phyloP scores from a whole-genome alignment of 2,329 filamentous ascomycete species.

The Rutstroemia sp. region DNA sequence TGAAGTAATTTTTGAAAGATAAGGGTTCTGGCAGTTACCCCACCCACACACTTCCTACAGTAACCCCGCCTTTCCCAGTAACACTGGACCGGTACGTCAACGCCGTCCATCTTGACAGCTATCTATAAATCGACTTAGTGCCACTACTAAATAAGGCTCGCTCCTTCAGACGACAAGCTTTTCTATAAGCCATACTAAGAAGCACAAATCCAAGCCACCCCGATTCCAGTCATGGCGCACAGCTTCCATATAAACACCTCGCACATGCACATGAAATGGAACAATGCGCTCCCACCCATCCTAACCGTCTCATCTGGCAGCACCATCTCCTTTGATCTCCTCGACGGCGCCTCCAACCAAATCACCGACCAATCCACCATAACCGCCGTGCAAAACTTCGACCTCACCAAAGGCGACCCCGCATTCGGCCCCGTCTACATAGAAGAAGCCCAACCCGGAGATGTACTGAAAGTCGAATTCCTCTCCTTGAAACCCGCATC shows the following conservation, averaged over 20 bases:
- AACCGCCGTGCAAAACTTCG: slow-evolving; percentile 35
- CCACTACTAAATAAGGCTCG: too few species aligned
- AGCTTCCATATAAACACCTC: slow-evolving; percentile 15
- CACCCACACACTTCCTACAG: too few species aligned
- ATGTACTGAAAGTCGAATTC: slow-evolving; percentile 44
- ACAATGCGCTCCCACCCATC: slow-evolving; percentile 36
- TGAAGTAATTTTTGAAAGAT: too few species aligned
- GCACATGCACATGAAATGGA: slow-evolving; percentile 41
- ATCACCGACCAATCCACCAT: slow-evolving; percentile 36
- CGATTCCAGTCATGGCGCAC: slow-evolving; percentile 11
- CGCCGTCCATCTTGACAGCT: too few species aligned
- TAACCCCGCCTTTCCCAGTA: too few species aligned
- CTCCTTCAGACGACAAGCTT: too few species aligned
- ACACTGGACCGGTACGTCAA: too few species aligned
- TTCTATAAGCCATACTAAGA: not conserved
- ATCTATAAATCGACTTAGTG: too few species aligned
- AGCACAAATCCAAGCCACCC: not conserved
- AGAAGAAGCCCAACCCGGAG: slow-evolving; percentile 41
- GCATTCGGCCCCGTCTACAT: slow-evolving; percentile 44
- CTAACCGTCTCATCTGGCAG: slow-evolving; percentile 41
- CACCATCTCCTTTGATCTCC: slow-evolving; percentile 40
- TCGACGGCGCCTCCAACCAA: slow-evolving; percentile 44
- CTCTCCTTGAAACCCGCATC: slow-evolving; percentile 37
- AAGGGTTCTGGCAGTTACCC: too few species aligned
- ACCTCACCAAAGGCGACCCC: slow-evolving; percentile 33